Conservation (phyloP, 2,329 filamentous ascomycete species). For the Pseudocercospora musae region DNA sequence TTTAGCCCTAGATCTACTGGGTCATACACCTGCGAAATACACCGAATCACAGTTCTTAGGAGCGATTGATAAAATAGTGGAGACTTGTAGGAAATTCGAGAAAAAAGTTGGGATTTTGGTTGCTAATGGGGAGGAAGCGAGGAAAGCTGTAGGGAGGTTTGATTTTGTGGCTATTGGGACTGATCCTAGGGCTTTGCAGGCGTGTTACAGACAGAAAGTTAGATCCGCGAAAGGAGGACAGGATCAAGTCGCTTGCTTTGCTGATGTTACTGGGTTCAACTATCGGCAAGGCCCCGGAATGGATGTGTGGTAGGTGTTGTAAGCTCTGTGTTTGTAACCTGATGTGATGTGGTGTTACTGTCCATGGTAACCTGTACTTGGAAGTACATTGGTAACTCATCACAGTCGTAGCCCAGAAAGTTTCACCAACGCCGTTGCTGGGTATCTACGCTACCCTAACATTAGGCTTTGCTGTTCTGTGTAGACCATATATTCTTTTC, state of each 20-base stretch:
- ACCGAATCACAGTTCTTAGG: conserved; percentile 46
- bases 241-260: too few species aligned
- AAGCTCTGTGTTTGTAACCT: too few species aligned
- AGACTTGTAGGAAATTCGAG: conserved; percentile 58
- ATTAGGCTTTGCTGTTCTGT: not conserved
- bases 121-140: conserved; percentile 48
- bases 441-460: not conserved
- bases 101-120: conserved; percentile 61
- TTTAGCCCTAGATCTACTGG: conserved; percentile 53
- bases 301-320: too few species aligned
- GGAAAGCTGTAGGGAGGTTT: conserved; percentile 48
- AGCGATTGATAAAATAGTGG: conserved; percentile 51
- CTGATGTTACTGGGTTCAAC: too few species aligned
- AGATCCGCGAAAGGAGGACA: not conserved
- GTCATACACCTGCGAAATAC: conserved; percentile 42
- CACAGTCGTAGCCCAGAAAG: too few species aligned
- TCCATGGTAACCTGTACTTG: too few species aligned
- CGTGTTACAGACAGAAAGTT: conserved; percentile 27
- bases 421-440: not conserved
- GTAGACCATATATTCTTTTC: not conserved
- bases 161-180: conserved; percentile 44
- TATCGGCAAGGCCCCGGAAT: too few species aligned
- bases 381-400: too few species aligned
- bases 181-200: conserved; percentile 25
- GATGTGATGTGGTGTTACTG: not conserved